Evolutionary conservation across 78 protist species (phyloP), one percentile per base, ranked within the genome.

Genomic region (Ministeria vibrans): DNA sequence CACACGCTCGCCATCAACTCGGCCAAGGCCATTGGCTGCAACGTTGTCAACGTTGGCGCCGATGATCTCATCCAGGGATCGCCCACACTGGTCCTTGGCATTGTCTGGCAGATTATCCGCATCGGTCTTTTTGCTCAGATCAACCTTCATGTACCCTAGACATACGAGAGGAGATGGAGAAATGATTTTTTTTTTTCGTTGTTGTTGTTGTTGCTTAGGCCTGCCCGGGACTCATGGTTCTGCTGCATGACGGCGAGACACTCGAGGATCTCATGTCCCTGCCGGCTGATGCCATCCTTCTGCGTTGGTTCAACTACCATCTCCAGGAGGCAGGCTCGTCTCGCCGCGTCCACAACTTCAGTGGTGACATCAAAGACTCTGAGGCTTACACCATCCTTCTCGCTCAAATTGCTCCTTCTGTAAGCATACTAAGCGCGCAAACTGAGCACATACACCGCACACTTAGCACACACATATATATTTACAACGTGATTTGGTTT

Each of bases 291-390:
- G 87, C 84, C 66, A 78, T 95, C 38, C 90, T 96, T 36, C 43
- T 92, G 72, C 91, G 98, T 59, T 96, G 99, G 99, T 68, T 96
- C 88, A 96, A 96, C 90, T 95, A 89, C 84, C 92, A 95, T 61
- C 87, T 96, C 51, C 41, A 32, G n/a, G 88, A 42, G 0, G 99
- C 97, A 39, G 93, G 94, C 76, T n/a, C 15, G 59, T 46, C 80
- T 18, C 63, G 89, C n/a, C 85, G 95, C 45, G 93, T 95, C 28
- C 77, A 30, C 71, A 94, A 95, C 88, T 96, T 96, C 61, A 6
- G 82, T 9, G 34, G 74, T 2, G 98, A 95, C 85, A 83, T 96
- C 63, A 71, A 84, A 76, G 92, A 88, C 71, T 75, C 83, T 30
- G 83, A 78, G 49, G 27, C 49, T 38, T 71, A 96, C 92, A 92